Evolutionary conservation across 192 early-diverging fungal genomes (phyloP).

Genomic region (Powellomyces hirtus): DNA sequence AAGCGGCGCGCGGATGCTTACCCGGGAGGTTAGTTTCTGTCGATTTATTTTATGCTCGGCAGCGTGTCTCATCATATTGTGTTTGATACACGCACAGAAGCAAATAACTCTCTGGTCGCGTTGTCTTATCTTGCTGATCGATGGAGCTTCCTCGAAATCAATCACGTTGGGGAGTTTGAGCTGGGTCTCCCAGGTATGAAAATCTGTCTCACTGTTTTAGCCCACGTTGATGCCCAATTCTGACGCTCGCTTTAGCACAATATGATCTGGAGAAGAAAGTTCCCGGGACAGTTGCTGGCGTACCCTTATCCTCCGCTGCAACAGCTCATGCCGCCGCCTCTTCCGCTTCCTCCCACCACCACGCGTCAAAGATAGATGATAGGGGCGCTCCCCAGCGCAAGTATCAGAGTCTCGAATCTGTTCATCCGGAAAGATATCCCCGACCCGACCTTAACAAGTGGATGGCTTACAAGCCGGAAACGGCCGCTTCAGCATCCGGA

Average conservation of each 20-base stretch:
- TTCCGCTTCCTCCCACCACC: no score
- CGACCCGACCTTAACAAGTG: conserved; percentile 73
- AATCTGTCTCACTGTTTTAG: not conserved
- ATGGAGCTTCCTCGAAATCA: conserved; percentile 76
- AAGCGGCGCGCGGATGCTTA: conserved; percentile 73
- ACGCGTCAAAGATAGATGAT: not conserved
- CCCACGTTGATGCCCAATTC: not conserved
- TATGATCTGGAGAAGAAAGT: not conserved
- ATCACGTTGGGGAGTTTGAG: conserved; percentile 70
- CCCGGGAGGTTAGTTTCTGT: conserved; percentile 51
- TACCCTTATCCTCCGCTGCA: not conserved
- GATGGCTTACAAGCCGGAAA: conserved; percentile 61
- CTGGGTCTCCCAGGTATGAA: conserved; percentile 66
- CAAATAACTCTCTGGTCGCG: not conserved
- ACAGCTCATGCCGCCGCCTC: conserved; percentile 1
- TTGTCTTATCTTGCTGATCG: conserved; percentile 52
- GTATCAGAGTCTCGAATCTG: conserved; percentile 43
- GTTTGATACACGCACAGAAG: conserved; percentile 9
- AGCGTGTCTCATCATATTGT: not conserved
- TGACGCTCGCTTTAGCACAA: conserved; percentile 14
- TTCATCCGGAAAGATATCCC: conserved; percentile 67
- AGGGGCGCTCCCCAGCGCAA: not conserved
- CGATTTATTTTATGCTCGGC: not conserved
- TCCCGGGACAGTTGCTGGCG: conserved; percentile 5
- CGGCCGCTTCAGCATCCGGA: conserved; percentile 7